A percentile compares a stretch with the other conserved stretches of the same genome.
These are phyloP conservation scores for Suhomyces guaymorum DNA, from an alignment of 1,139 yeast genomes.

Conservation along the genomic window DNA sequence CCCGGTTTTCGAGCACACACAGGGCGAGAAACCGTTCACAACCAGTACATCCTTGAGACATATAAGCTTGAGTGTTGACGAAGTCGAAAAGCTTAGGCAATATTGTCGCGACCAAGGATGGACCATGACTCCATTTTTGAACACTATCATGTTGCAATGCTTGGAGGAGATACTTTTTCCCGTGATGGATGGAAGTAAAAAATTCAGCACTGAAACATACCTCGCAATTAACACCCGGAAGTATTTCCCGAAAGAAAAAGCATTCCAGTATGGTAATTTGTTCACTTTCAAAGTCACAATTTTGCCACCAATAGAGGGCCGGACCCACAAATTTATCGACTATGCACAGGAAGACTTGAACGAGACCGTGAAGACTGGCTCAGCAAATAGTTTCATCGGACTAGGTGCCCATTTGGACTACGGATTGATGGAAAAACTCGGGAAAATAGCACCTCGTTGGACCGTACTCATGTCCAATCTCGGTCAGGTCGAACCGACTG, in stretches of 20 bases:
- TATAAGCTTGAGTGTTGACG: neutral
- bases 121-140: neutral
- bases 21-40: neutral
- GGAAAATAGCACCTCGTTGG: no score
- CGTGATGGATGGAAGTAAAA: neutral
- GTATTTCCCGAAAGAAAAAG: neutral
- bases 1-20: neutral
- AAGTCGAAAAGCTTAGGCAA: neutral
- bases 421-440: no score
- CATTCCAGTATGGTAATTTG: neutral
- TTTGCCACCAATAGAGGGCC: neutral
- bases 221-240: neutral
- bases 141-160: neutral
- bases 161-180: neutral
- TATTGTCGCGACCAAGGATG: neutral
- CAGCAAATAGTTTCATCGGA: neutral
- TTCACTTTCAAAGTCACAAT: neutral
- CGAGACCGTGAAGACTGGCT: neutral
- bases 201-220: constrained; percentile 1
- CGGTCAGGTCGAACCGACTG: neutral
- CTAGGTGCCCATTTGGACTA: neutral
- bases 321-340: neutral
- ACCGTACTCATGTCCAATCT: neutral
- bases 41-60: neutral
- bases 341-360: neutral